These are phyloP conservation scores for Cytospora piceae DNA, from an alignment of 2,329 filamentous ascomycete species.

Conservation along the genomic window DNA sequence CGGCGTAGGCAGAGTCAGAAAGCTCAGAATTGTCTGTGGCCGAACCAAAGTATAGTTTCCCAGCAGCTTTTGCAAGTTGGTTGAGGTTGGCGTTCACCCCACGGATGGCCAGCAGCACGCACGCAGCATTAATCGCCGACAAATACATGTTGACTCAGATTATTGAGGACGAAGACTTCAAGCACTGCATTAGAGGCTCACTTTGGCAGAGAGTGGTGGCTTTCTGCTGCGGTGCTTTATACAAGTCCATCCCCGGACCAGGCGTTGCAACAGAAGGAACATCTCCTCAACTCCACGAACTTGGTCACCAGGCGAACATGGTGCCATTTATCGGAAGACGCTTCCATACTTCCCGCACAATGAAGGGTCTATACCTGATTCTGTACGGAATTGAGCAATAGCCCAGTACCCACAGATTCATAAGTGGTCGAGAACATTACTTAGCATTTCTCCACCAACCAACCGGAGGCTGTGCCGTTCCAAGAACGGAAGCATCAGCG, in stretches of 20 bases:
- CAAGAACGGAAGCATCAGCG: neutral
- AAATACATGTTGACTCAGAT: constrained; percentile 12
- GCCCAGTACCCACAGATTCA: neutral
- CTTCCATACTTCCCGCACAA: constrained; percentile 5
- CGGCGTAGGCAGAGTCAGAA: constrained; percentile 57
- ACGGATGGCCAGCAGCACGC: constrained; percentile 9
- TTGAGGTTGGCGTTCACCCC: constrained; percentile 28
- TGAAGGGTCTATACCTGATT: constrained; percentile 15
- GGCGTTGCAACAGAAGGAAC: neutral
- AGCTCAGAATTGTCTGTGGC: constrained; percentile 64
- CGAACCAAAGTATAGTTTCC: constrained; percentile 61
- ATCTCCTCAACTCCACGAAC: neutral
- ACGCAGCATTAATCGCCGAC: neutral
- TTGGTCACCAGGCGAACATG: neutral
- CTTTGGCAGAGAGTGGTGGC: neutral
- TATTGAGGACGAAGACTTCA: neutral
- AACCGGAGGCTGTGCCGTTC: neutral
- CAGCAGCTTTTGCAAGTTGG: constrained; percentile 28
- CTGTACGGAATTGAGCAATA: constrained; percentile 10
- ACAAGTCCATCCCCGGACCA: neutral
- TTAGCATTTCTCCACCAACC: constrained; percentile 29
- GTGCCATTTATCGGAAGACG: neutral
- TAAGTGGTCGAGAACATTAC: neutral
- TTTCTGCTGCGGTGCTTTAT: neutral
- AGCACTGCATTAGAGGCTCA: too few relatives aligned